Evolutionary conservation across 257 asterid species (phyloP), one percentile per base, ranked within the genome.

Genomic region (Jacaranda copaia): DNA sequence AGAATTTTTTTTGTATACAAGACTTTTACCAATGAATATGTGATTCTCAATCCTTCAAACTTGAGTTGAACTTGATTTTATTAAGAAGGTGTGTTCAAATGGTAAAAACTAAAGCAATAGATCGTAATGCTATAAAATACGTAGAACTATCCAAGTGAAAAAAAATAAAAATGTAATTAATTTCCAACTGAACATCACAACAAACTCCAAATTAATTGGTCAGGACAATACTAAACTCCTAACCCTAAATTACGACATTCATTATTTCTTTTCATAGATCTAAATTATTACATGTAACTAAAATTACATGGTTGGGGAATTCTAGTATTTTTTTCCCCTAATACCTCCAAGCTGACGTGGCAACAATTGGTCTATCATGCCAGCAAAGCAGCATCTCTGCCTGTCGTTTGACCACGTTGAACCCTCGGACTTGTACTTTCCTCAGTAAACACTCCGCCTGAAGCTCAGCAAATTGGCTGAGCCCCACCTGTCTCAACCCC

Each of bases 301-400:
- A 5, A 13, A 20, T 49, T 36, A 49, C 73, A 46, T 25, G 32
- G 32, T 25, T 25, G 32, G 4, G 5, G 35, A 9, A 42, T 3
- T 35, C n/a, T 60, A 7, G 0, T 35, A 0, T 61, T 9, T 12
- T 12, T 13, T n/a, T 9, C 55, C 87, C 90, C 60, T 74, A 89
- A 76, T 46, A 86, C 85, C 88, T 81, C 97, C 97, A 92, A 4
- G 91, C 91, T 55, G 97, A 92, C 77, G 90, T 87, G 84, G 96
- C 87, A 49, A 84, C 91, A 0, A 92, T 83, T 15, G 89, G 89
- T 86, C 91, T 79, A 39, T 86, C 88, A 13, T 90, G 90, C 97
- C 97, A 92, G 82, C 96, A 92, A 61, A 92, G 97, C 89, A 88
- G 75, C 94, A 90, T 81, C 90, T 92, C 97, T 4, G 87, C 92